phyloP scores from a whole-genome alignment of 352 stramenopile genomes.

The Phytophthora ohioensis region DNA sequence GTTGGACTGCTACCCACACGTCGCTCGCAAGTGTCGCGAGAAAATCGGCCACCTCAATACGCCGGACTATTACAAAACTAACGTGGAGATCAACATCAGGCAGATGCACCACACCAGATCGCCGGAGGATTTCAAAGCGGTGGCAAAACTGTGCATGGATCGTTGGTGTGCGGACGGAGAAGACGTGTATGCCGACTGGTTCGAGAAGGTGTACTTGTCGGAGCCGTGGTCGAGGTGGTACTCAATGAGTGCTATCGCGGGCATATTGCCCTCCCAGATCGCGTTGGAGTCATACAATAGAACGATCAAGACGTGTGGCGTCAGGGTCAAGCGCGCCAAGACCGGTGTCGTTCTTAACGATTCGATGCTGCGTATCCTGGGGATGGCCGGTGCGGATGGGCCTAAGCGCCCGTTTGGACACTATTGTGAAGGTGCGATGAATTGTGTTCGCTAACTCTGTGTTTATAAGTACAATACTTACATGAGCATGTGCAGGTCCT shows the following conservation, averaged over 20 bases:
- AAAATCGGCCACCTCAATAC: neutral
- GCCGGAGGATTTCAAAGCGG: neutral
- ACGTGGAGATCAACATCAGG: conserved; percentile 4
- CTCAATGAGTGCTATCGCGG: conserved; percentile 5
- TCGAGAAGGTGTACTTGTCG: conserved; percentile 13
- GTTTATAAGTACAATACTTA: no score
- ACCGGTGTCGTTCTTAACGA: conserved; percentile 20
- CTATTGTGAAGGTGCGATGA: conserved; percentile 7
- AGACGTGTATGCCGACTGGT: conserved; percentile 15
- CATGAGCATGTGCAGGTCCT: neutral
- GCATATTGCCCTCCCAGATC: conserved; percentile 23
- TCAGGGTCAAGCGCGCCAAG: conserved; percentile 5
- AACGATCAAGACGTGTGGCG: conserved; percentile 21
- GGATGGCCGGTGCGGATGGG: neutral
- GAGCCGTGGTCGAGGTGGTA: conserved; percentile 3
- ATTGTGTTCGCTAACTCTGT: no score
- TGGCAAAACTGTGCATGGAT: neutral
- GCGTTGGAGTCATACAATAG: conserved; percentile 17
- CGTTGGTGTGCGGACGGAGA: conserved; percentile 2
- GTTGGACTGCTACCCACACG: conserved; percentile 23
- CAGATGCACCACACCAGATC: conserved; percentile 3
- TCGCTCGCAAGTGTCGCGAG: conserved; percentile 17
- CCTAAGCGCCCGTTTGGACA: conserved; percentile 7
- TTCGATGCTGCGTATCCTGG: conserved; percentile 8
- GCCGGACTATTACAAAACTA: neutral